Percentiles rank a stretch among this genome's conserved stretches.
These are phyloP conservation scores for Xylaria castorea DNA, from an alignment of 495 filamentous ascomycete genomes.

Conservation along the genomic window DNA sequence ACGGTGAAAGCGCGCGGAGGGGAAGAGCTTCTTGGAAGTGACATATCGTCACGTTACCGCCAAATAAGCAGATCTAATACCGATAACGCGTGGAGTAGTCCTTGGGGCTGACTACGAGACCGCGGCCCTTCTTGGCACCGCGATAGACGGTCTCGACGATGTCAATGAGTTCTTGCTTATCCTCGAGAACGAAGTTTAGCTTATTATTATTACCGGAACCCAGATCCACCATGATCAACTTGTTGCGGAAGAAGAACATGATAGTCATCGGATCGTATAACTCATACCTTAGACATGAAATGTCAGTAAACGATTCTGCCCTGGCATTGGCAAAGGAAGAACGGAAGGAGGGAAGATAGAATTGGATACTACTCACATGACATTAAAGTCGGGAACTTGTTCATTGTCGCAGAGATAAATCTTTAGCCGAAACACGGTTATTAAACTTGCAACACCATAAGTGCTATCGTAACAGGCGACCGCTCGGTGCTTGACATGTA, in stretches of 20 bases:
- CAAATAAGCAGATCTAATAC: conserved; percentile 57
- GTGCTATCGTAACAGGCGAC: background rate
- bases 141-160: conserved; percentile 98
- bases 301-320: conserved; percentile 1
- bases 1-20: background rate
- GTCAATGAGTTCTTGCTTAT: conserved; percentile 98
- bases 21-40: background rate
- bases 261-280: conserved; percentile 75
- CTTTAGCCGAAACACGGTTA: background rate
- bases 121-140: conserved; percentile 94
- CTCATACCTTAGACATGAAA: conserved; percentile 48
- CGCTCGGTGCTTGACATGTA: background rate
- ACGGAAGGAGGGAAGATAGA: background rate
- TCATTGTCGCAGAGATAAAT: conserved; percentile 94
- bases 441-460: background rate
- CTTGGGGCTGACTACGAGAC: conserved; percentile 96
- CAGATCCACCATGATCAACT: conserved; percentile 99
- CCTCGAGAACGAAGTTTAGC: conserved; percentile 94
- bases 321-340: background rate
- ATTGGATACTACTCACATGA: conserved; percentile 68
- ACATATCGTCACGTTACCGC: background rate
- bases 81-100: conserved; percentile 87
- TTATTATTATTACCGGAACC: conserved; percentile 97
- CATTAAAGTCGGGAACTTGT: conserved; percentile 91
- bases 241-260: conserved; percentile 97